These are phyloP conservation scores for Carpinus viminea DNA, from an alignment of 306 rosid species.

Conservation along the genomic window DNA sequence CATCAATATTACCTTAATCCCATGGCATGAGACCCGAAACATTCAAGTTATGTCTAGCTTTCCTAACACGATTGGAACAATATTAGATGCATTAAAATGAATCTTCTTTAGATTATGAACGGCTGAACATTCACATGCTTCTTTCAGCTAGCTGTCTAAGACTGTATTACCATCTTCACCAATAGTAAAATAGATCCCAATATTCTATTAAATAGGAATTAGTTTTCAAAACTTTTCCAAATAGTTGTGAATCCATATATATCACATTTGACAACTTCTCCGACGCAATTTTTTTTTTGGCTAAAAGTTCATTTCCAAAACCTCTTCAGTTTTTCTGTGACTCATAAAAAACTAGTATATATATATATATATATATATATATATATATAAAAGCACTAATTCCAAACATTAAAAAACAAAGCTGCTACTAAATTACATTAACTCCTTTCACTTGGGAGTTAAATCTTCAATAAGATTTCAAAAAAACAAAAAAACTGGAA, in stretches of 20 bases:
- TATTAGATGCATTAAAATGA: background rate
- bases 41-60: background rate
- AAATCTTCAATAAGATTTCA: background rate
- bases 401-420: background rate
- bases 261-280: background rate
- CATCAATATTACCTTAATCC: background rate
- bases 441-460: background rate
- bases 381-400: background rate
- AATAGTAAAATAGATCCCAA: background rate
- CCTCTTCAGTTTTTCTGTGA: background rate
- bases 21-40: background rate
- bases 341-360: background rate
- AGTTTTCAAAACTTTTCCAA: background rate
- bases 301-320: background rate
- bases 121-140: background rate
- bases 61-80: background rate
- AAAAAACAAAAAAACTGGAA: too few relatives aligned
- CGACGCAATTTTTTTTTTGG: background rate
- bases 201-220: background rate
- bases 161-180: background rate
- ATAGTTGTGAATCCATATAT: background rate
- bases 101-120: background rate
- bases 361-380: background rate
- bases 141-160: background rate
- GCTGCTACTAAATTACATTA: background rate